A percentile compares a stretch with the other conserved stretches of the same genome.
These are phyloP conservation scores for Lachnellula suecica DNA, from an alignment of 2,329 filamentous ascomycete species.

Conservation along the genomic window DNA sequence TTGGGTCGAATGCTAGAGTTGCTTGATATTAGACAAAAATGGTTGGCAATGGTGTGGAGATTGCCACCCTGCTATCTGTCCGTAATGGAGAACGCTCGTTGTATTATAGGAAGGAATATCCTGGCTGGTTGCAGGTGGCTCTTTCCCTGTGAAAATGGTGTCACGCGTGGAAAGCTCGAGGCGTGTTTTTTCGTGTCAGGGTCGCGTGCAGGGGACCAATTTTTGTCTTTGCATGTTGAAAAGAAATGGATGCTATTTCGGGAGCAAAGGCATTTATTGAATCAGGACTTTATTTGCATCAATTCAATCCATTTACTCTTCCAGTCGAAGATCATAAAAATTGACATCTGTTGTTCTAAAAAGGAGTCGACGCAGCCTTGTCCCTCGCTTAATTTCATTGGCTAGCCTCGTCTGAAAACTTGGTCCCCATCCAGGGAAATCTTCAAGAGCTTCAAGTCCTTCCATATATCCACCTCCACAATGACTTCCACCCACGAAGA, in stretches of 20 bases:
- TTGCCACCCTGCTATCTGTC: too few species aligned
- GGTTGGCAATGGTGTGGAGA: too few species aligned
- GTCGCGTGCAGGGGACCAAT: neutral
- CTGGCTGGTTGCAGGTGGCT: too few species aligned
- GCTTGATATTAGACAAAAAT: too few species aligned
- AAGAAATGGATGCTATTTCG: neutral
- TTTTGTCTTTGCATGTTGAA: neutral
- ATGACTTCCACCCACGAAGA: neutral
- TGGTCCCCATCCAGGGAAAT: neutral
- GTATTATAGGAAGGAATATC: too few species aligned
- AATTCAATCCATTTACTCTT: too few species aligned
- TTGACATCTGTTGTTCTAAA: too few species aligned
- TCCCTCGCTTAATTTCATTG: neutral
- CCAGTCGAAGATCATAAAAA: too few species aligned
- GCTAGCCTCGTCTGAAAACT: neutral
- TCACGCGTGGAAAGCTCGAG: neutral
- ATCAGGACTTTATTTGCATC: too few species aligned
- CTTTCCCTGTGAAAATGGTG: too few species aligned
- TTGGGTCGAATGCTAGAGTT: neutral
- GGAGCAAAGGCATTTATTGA: neutral
- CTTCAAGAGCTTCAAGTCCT: neutral
- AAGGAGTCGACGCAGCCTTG: too few species aligned
- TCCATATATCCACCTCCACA: neutral
- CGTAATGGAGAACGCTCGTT: too few species aligned
- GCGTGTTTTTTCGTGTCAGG: neutral